phyloP scores from a whole-genome alignment of 2,329 filamentous ascomycete species.

The Neonectria punicea region DNA sequence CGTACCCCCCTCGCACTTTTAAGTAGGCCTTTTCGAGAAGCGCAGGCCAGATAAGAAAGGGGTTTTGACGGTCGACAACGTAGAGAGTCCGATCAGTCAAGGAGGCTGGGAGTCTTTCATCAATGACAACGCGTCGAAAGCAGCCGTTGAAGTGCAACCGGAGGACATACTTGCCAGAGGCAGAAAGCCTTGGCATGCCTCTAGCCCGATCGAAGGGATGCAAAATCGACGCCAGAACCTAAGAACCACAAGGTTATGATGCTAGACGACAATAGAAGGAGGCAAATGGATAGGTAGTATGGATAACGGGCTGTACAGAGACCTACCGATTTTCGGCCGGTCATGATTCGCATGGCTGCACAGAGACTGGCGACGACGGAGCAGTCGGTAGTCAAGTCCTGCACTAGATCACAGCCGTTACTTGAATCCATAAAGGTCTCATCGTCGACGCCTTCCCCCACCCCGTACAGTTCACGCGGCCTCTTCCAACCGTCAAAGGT shows the following conservation, averaged over 20 bases:
- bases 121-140: constrained; percentile 85
- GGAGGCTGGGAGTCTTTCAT: constrained; percentile 86
- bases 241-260: constrained; percentile 11
- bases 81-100: constrained; percentile 81
- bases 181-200: constrained; percentile 70
- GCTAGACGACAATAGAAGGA: background rate
- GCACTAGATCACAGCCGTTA: constrained; percentile 81
- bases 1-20: constrained; percentile 94
- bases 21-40: constrained; percentile 96
- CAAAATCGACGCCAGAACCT: constrained; percentile 78
- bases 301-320: no score
- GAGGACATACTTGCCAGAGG: constrained; percentile 89
- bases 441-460: constrained; percentile 43
- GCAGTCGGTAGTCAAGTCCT: constrained; percentile 95
- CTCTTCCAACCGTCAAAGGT: constrained; percentile 89
- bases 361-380: constrained; percentile 97
- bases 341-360: constrained; percentile 76
- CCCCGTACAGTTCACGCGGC: constrained; percentile 70
- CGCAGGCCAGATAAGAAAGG: constrained; percentile 87
- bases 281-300: background rate
- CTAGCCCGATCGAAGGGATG: constrained; percentile 76
- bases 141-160: constrained; percentile 97
- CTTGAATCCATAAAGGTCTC: constrained; percentile 65
- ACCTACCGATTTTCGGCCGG: constrained; percentile 74
- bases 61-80: constrained; percentile 86